phyloP scores from a whole-genome alignment of 1,284 basidiomycete genomes.

The Tylopilus sp. region DNA sequence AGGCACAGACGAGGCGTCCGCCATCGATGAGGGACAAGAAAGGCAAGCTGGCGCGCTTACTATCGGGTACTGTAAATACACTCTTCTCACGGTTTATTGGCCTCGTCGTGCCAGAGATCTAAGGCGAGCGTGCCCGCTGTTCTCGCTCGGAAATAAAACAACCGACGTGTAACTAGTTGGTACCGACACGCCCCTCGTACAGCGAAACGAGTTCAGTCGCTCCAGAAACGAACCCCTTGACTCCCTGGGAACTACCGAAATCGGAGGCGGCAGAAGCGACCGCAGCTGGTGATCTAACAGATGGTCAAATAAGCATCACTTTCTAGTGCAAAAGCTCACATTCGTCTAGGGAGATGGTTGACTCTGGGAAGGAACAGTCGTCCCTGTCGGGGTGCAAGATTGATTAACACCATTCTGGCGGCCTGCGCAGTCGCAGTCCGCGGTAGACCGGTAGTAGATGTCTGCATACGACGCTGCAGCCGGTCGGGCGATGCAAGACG shows the following conservation, averaged over 20 bases:
- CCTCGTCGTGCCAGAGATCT: conserved; percentile 12
- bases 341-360: background rate
- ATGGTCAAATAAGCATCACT: background rate
- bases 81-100: conserved; percentile 24
- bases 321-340: conserved; percentile 2
- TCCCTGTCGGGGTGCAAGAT: background rate
- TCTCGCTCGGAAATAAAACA: conserved; percentile 9
- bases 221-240: conserved; percentile 9
- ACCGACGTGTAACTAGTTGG: background rate
- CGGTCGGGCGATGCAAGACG: background rate
- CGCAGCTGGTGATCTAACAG: conserved; percentile 8
- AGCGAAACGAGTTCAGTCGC: conserved; percentile 12
- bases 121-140: conserved; percentile 5
- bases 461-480: background rate
- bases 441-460: background rate
- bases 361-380: background rate
- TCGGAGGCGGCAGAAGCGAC: background rate
- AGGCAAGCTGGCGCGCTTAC: no score
- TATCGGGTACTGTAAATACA: background rate
- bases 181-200: background rate
- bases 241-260: conserved; percentile 1
- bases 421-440: background rate
- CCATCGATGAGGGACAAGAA: background rate
- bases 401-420: background rate
- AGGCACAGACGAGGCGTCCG: background rate